Base-by-base conservation (phyloP, 306 rosid genomes). In the Citrullus amarus region DNA sequence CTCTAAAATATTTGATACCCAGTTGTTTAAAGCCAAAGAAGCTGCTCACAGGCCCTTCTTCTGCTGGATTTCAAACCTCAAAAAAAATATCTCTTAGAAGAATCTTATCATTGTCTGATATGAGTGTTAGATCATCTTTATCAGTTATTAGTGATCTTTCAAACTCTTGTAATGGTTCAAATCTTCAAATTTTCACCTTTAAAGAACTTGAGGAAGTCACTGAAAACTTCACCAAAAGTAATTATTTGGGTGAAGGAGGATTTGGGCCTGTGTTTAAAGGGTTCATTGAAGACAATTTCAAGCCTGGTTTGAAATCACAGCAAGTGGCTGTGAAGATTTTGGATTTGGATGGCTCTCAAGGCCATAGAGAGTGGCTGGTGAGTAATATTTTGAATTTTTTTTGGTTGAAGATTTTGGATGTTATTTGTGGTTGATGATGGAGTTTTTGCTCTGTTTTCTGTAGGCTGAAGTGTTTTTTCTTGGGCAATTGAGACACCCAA, bases 281-380 rank as follows among this genome's bases (percentile, higher is more conserved):
- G 18, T 95, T 92, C 67, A 78, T 95, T 48, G 91, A 85, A 85
- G 93, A 91, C 67, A 85, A 81, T 68, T 77, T 92, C 32, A 84
- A 88, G 89, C 80, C 88, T 53, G 78, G 89, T 6, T 85, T 95
- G 82, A 59, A 67, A 82, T 74, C 92, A 75, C 91, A 81, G 55
- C 74, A 78, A 54, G 97, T 95, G 9, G 99, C 99, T 41, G 96
- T 95, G 57, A 95, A 95, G 81, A 79, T 84, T 62, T 81, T 95
- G 53, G 92, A 95, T 59, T 91, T 93, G 84, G 92, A 89, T 83
- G 93, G 99, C 59, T 87, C 84, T 79, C 99, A 95, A 82, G 99
- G 99, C 9, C 99, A 95, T 54, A 83, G 93, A 78, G 99, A 95
- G 88, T 95, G 98, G 98, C 84, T 95, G 97, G 98, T 92, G 83